Evolutionary conservation across 78 protist genomes (phyloP).

Genomic region (Goniomonas avonlea): DNA sequence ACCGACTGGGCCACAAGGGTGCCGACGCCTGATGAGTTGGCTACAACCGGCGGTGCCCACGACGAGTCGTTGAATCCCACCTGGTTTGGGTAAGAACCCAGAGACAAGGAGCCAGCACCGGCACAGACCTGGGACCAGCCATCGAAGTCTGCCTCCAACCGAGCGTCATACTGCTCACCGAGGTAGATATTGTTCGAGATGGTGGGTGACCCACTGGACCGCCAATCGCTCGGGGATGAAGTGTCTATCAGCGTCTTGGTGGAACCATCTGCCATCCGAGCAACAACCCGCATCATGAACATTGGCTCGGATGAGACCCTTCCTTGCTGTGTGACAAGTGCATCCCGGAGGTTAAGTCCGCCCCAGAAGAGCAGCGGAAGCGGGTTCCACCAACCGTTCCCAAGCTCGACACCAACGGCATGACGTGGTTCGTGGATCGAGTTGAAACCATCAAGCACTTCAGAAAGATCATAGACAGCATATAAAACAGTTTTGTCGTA

Average conservation of each 20-base stretch:
- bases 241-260: no score
- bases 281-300: not conserved
- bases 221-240: not conserved
- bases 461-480: no score
- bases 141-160: not conserved
- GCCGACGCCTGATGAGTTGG: not conserved
- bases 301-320: no score
- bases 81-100: no score
- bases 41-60: no score
- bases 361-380: constrained; percentile 10
- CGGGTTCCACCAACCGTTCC: constrained; percentile 26
- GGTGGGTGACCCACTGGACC: not conserved
- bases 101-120: no score
- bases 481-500: no score
- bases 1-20: no score
- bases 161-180: constrained; percentile 4
- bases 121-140: not conserved
- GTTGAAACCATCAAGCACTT: no score
- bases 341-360: not conserved
- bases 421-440: no score
- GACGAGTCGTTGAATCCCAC: no score
- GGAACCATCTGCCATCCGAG: not conserved
- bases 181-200: constrained; percentile 3
- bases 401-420: constrained; percentile 13
- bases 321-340: not conserved